These are phyloP conservation scores for Boletus subluridellus DNA, from an alignment of 1,284 basidiomycete species.

Conservation along the genomic window DNA sequence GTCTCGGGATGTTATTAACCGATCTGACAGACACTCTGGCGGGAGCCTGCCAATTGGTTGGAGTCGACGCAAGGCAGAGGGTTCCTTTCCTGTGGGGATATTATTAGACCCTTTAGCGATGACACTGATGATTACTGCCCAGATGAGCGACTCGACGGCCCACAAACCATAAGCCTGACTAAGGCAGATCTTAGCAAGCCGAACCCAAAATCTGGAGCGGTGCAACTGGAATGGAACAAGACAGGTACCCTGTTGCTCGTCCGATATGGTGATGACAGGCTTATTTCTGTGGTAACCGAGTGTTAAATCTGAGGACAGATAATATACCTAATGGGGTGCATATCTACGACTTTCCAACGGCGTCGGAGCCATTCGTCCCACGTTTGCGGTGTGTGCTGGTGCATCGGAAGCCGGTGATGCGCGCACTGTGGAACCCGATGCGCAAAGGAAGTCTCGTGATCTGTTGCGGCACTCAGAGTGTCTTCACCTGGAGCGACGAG, in stretches of 20 bases:
- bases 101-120: not conserved
- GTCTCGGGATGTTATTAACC: not conserved
- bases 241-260: conserved; percentile 69
- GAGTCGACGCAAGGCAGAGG: conserved; percentile 74
- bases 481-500: conserved; percentile 82
- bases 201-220: conserved; percentile 59
- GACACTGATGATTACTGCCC: conserved; percentile 4
- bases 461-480: conserved; percentile 63
- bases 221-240: conserved; percentile 75
- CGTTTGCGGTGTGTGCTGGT: conserved; percentile 62
- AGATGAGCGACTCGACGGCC: conserved; percentile 66
- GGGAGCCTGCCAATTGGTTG: conserved; percentile 77
- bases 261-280: conserved; percentile 53
- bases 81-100: conserved; percentile 69
- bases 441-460: conserved; percentile 63
- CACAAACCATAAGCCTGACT: conserved; percentile 48
- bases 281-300: not conserved
- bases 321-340: conserved; percentile 56
- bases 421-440: conserved; percentile 74
- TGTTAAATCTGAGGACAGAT: conserved; percentile 41
- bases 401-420: conserved; percentile 57
- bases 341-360: conserved; percentile 60
- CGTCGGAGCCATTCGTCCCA: conserved; percentile 52
- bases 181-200: conserved; percentile 57
- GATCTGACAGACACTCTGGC: conserved; percentile 63